Evolutionary conservation across 805 yeast species (phyloP).

Genomic region (Kregervanrija delftensis): DNA sequence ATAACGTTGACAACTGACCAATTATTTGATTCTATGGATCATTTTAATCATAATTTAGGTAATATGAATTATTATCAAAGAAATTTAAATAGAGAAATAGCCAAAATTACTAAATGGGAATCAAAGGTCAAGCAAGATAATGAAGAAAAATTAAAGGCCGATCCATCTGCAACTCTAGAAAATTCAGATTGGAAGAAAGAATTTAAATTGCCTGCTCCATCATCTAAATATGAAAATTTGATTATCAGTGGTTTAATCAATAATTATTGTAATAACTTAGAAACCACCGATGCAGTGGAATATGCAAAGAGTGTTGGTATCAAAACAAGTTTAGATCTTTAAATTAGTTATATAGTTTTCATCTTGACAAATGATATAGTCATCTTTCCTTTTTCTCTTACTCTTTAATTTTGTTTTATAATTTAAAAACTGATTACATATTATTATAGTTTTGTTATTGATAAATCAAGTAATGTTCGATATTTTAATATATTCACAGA

Average conservation of each 20-base stretch:
- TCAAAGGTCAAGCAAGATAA: slow-evolving; percentile 62
- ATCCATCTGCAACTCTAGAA: slow-evolving; percentile 42
- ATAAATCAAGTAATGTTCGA: too few relatives aligned
- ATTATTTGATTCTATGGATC: slow-evolving; percentile 63
- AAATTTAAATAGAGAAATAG: slow-evolving; percentile 59
- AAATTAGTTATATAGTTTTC: neutral
- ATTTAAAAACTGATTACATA: too few relatives aligned
- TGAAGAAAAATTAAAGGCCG: slow-evolving; percentile 48
- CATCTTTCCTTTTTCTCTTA: too few relatives aligned
- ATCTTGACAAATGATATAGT: too few relatives aligned
- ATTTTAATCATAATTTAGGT: slow-evolving; percentile 70
- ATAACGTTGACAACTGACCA: slow-evolving; percentile 47
- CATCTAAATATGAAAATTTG: slow-evolving; percentile 67
- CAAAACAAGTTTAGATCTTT: slow-evolving; percentile 42
- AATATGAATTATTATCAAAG: slow-evolving; percentile 80
- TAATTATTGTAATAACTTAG: slow-evolving; percentile 63
- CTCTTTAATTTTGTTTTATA: too few relatives aligned
- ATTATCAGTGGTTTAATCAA: slow-evolving; percentile 62
- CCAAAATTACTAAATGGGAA: slow-evolving; percentile 70
- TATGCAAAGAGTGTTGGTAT: slow-evolving; percentile 55
- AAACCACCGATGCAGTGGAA: slow-evolving; percentile 62
- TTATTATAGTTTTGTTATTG: too few relatives aligned
- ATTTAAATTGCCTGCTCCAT: slow-evolving; percentile 66
- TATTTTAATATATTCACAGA: too few relatives aligned
- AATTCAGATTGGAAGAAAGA: slow-evolving; percentile 53